Evolutionary conservation across 805 yeast species (phyloP).

Genomic region (Kluyveromyces starmeri): DNA sequence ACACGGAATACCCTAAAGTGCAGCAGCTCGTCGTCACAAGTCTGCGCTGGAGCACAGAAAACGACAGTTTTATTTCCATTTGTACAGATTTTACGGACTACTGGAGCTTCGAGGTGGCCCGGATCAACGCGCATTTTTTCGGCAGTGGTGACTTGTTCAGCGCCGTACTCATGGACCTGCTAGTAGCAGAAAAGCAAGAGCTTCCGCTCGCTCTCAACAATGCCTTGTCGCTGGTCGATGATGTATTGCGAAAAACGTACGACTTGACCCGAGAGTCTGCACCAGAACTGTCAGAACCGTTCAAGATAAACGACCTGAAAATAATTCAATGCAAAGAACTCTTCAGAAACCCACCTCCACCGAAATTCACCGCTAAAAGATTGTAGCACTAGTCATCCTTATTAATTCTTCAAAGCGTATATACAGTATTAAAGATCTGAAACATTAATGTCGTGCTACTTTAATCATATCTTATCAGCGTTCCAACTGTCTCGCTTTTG

Average conservation of each 20-base stretch:
- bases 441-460: too few relatives aligned
- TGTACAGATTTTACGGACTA: slow-evolving; percentile 27
- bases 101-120: slow-evolving; percentile 35
- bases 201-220: slow-evolving; percentile 31
- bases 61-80: slow-evolving; percentile 9
- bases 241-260: slow-evolving; percentile 35
- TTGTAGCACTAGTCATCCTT: too few relatives aligned
- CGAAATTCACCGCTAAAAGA: slow-evolving; percentile 5
- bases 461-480: too few relatives aligned
- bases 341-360: slow-evolving; percentile 9
- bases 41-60: slow-evolving; percentile 22
- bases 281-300: slow-evolving; percentile 1
- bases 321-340: slow-evolving; percentile 36
- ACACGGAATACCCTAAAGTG: slow-evolving; percentile 36
- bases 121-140: slow-evolving; percentile 52
- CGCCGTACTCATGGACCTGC: slow-evolving; percentile 47
- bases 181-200: slow-evolving; percentile 11
- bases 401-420: too few relatives aligned
- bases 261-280: slow-evolving; percentile 16
- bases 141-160: slow-evolving; percentile 73
- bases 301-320: slow-evolving; percentile 34
- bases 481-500: too few relatives aligned
- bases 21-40: slow-evolving; percentile 53
- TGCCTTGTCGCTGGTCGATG: slow-evolving; percentile 33
- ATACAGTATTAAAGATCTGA: too few relatives aligned